Evolutionary conservation across 1,139 yeast genomes (phyloP), one percentile per base, ranked within the genome.

Genomic region (Debaryomycetaceae sp.): DNA sequence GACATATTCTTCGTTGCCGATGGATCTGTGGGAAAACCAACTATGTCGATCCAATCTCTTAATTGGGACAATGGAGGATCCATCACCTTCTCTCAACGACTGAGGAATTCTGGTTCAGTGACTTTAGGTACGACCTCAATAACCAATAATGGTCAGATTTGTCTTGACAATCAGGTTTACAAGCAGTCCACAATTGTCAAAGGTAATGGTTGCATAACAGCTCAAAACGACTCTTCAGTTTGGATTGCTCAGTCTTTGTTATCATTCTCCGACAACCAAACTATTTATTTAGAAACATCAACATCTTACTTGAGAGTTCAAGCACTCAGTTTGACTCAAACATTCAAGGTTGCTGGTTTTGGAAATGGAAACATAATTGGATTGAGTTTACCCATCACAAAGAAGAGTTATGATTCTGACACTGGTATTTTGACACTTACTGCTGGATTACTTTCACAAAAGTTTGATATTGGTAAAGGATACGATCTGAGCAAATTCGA

Each of bases 301-400:
- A 31, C 42, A 3, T 56, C 67, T 1, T 35, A 53, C 14, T 31
- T 63, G 30, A 46, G 52, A 36, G 59, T 56, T 13, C 51, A 48
- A 17, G 52, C 53, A 5, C 30, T 56, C 14, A 41, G 54, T n/a
- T 11, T 40, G 6, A 19, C 52, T 24, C 56, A 49, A 41, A 57
- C 61, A 5, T 57, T 52, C 43, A 55, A 44, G 3, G 67, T 65
- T 18, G 55, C 55, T 24, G 69, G 68, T 28, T 65, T 55, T 41
- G 70, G 70, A 39, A 50, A 49, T 39, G 61, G 65, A 6, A 65
- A 65, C 39, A 41, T 44, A 13, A 51, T 65, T 36, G 63, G 60
- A 36, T 33, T 62, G 17, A 48, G 45, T 33, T 18, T 48, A 22
- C 45, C 61, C 6, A 45, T 60, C 34, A 32, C 49, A 18, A 38